Evolutionary conservation across 257 asterid species (phyloP), one percentile per base, ranked within the genome.

Genomic region (Sherardia arvensis): DNA sequence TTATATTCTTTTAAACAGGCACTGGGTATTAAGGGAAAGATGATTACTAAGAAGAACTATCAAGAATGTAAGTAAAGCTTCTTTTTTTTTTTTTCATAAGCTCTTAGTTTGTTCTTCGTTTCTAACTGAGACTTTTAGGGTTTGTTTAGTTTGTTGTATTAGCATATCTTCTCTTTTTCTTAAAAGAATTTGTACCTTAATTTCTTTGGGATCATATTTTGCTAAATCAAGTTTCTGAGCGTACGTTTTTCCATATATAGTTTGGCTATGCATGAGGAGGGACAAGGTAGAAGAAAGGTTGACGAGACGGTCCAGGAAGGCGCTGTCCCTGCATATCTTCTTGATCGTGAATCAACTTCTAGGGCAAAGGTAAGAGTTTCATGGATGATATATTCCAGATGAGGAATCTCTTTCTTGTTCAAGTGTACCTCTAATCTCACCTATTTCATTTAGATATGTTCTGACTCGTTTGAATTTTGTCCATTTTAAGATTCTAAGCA

Each of bases 21-120:
- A 12, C 68, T 92, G 90, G 99, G 99, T 79, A 82, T 89, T 17
- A 92, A 89, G 95, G 99, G 96, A 73, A 89, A 89, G 87, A 78
- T 85, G 73, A 36, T 89, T 54, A 82, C 96, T 30, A 92, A 92
- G 97, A 84, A 89, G 83, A 75, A 85, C 20, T 92, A 92, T 71
- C 10, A 95, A 92, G 82, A 84, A 89, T 96, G 99, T 89, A 61
- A 77, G 96, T 66, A 40, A 43, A n/a, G n/a, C n/a, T n/a, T 10
- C 6, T 48, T 11, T 27, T 26, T 49, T 40, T 2, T 30, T 18
- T 26, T 57, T 18, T 5, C 22, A 14, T 28, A 1, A 7, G 3
- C 14, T 34, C 32, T 23, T 4, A 6, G 28, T 10, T 12, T 61
- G 38, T 21, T 60, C 5, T 21, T 60, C 11, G 60, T 20, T 48